Evolutionary conservation across 2,329 filamentous ascomycete species (phyloP).

Genomic region (Nothomitra cinnamomea): DNA sequence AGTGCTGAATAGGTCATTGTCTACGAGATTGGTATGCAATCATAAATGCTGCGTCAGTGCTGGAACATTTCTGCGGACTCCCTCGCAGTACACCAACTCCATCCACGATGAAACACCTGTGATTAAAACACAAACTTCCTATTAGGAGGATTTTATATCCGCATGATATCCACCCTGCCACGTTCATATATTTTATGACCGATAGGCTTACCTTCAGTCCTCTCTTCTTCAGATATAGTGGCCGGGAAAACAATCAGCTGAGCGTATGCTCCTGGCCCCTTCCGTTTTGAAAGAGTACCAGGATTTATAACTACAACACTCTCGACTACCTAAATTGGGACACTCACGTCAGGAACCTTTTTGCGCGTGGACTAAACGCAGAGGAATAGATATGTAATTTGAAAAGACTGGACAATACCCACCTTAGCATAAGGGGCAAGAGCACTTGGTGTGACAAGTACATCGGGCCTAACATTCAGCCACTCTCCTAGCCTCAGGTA

Average conservation of each 20-base stretch:
- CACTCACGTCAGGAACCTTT: not conserved
- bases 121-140: no score
- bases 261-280: conserved; percentile 71
- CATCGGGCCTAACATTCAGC: conserved; percentile 68
- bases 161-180: conserved; percentile 6
- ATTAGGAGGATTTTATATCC: conserved; percentile 6
- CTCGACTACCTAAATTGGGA: conserved; percentile 59
- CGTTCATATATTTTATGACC: conserved; percentile 7
- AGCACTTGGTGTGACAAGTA: conserved; percentile 67
- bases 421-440: conserved; percentile 82
- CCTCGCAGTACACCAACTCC: no score
- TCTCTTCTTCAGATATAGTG: conserved; percentile 38
- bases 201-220: conserved; percentile 23
- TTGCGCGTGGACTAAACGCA: not conserved
- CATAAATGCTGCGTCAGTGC: no score
- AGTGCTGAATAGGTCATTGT: no score
- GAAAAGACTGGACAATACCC: conserved; percentile 16
- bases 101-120: no score
- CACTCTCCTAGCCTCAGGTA: conserved; percentile 86
- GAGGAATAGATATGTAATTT: not conserved
- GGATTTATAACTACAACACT: conserved; percentile 84
- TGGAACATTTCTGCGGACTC: no score
- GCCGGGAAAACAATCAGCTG: conserved; percentile 59
- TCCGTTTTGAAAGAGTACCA: conserved; percentile 68
- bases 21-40: no score